Percentiles rank a stretch among this genome's conserved stretches.
Evolutionary conservation across 352 stramenopile genomes (phyloP).

Genomic region (Phytophthora fragariaefolia): DNA sequence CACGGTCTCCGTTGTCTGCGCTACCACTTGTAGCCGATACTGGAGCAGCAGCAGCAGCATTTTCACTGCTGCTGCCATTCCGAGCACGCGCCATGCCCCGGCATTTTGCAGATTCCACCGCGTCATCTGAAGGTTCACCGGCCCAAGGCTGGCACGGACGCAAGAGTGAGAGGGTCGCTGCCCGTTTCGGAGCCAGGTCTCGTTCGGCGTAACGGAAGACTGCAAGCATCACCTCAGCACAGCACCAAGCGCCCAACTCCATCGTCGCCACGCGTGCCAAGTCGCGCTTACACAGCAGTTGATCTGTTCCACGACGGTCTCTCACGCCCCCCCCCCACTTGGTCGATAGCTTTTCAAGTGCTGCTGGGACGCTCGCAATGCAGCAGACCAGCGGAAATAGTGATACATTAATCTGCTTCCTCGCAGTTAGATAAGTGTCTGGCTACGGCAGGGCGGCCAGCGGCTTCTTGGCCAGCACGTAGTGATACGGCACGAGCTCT

Average conservation of each 20-base stretch:
- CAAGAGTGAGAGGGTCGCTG: conserved; percentile 23
- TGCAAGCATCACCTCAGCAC: too few species aligned
- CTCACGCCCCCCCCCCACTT: too few species aligned
- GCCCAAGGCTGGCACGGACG: conserved; percentile 30
- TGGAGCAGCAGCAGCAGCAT: too few species aligned
- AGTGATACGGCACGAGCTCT: conserved; percentile 29
- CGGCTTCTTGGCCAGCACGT: conserved; percentile 39
- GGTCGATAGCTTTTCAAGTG: too few species aligned
- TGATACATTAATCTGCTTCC: conserved; percentile 39
- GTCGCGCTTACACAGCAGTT: too few species aligned
- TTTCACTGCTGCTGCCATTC: too few species aligned
- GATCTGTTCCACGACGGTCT: too few species aligned
- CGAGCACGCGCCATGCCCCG: conserved; percentile 4
- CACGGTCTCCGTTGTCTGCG: conserved; percentile 64
- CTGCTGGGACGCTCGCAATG: background rate
- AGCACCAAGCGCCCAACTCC: too few species aligned
- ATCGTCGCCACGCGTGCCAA: too few species aligned
- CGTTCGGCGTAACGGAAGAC: conserved; percentile 24
- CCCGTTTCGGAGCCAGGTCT: conserved; percentile 3
- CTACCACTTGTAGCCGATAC: too few species aligned
- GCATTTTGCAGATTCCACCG: conserved; percentile 23
- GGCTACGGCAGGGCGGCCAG: conserved; percentile 15
- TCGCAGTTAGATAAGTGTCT: conserved; percentile 30
- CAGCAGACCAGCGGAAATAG: conserved; percentile 8
- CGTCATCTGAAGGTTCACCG: conserved; percentile 32